Base-by-base conservation (phyloP, 2,329 filamentous ascomycete genomes). In the Domatiomyces globalis region DNA sequence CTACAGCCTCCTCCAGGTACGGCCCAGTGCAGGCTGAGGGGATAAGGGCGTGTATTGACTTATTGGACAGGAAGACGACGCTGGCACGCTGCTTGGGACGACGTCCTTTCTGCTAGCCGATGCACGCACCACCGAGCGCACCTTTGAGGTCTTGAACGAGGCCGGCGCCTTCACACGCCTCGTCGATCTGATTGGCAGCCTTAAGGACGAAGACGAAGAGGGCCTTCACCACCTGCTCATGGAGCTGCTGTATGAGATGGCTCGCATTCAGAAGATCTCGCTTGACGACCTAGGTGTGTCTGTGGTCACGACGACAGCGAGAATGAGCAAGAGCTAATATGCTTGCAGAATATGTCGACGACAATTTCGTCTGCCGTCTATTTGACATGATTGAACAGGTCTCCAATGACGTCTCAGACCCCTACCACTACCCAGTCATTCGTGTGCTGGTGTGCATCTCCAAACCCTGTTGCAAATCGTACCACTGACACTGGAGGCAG, bases 231-330 rank as follows among this genome's bases (percentile, higher is more conserved):
- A 84, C 36, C 71, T 92, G 55, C 73, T 96, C 49, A 74, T 98
- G 62, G 85, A 95, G 67, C 72, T 98, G 51, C 77, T 95, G 64
- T 98, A 95, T 69, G 92, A 96, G 72, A 95, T 95, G 85, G 89
- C 87, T 45, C 79, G 94, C 54, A 87, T 96, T 65, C 88, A 96
- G 67, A 79, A 82, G 56, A 71, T 98, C 54, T 82, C 78, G 50
- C 71, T 77, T 54, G 80, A 87, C 58, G 90, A 98, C 65, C 70
- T 98, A 58, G 78, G 69, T 86, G 79, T 51, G 84, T 68, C 18
- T 45, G 18, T 36, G 1, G 20, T 19, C 19, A 17, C 19, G 9
- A 25, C 20, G 9, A 27, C 20, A 47, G 43, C 17, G 17, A 10
- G 33, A 12, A 20, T 22, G 49, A 19, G 3, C 15, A 10, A 43